Evolutionary conservation across 768 basidiomycete species (phyloP).

Genomic region (Austroboletus festivus): DNA sequence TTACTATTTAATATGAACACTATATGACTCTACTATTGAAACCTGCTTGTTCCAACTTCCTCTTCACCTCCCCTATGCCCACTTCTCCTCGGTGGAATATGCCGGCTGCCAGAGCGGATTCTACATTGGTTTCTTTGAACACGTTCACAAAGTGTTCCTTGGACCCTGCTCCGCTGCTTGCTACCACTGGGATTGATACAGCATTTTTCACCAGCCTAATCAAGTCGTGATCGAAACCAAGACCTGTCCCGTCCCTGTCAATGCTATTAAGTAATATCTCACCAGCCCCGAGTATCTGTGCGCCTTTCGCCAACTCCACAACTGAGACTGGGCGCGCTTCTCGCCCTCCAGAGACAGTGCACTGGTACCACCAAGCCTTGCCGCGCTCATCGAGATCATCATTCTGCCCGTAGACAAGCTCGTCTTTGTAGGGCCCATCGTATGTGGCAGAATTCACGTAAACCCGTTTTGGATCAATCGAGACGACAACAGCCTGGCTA

Average conservation of each 20-base stretch:
- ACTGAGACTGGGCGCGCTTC: constrained; percentile 81
- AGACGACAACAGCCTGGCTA: constrained; percentile 96
- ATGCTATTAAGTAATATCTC: constrained; percentile 96
- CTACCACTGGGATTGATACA: constrained; percentile 90
- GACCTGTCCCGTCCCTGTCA: constrained; percentile 90
- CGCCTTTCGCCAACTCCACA: constrained; percentile 86
- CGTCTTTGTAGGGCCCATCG: constrained; percentile 62
- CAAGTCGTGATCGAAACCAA: constrained; percentile 87
- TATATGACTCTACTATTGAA: constrained; percentile 46
- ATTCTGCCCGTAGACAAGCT: constrained; percentile 49
- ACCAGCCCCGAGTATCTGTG: constrained; percentile 88
- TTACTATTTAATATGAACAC: neutral
- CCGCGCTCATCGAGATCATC: constrained; percentile 54
- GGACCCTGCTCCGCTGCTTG: constrained; percentile 89
- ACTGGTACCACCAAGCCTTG: constrained; percentile 98
- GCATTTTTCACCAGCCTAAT: constrained; percentile 68
- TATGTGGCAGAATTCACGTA: constrained; percentile 69
- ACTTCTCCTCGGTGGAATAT: constrained; percentile 96
- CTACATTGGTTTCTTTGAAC: constrained; percentile 74
- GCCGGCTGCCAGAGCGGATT: constrained; percentile 93
- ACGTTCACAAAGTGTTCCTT: constrained; percentile 84
- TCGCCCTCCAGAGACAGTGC: constrained; percentile 93
- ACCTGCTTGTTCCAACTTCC: constrained; percentile 40
- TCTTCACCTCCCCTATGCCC: constrained; percentile 77
- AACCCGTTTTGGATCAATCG: constrained; percentile 86